Conservation (phyloP, 2,329 filamentous ascomycete genomes). For the Calonectria montana region DNA sequence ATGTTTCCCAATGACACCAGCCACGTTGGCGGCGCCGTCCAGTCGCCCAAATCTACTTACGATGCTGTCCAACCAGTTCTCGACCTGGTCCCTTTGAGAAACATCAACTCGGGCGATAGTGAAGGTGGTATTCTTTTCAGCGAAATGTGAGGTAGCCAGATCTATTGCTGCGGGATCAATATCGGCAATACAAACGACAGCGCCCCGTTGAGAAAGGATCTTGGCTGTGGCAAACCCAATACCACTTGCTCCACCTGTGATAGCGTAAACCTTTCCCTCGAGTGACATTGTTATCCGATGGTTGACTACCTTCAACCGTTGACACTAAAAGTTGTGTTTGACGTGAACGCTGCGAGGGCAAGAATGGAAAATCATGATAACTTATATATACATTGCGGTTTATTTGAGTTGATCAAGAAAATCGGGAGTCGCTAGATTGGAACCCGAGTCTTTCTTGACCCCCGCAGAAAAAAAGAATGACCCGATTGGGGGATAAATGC, state of each 20-base stretch:
- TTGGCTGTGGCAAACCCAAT: constrained; percentile 57
- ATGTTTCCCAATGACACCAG: constrained; percentile 61
- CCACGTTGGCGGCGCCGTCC: constrained; percentile 67
- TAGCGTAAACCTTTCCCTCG: constrained; percentile 51
- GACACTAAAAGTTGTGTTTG: neutral
- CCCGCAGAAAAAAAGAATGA: constrained; percentile 25
- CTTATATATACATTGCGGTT: neutral
- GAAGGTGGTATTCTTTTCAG: constrained; percentile 39
- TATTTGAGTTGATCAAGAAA: neutral
- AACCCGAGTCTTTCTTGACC: constrained; percentile 7
- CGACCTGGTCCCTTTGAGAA: constrained; percentile 58
- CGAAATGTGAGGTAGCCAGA: constrained; percentile 46
- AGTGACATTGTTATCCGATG: constrained; percentile 42
- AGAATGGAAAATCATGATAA: neutral
- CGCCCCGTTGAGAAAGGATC: constrained; percentile 50
- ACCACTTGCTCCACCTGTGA: constrained; percentile 57
- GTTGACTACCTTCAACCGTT: neutral
- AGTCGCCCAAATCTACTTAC: constrained; percentile 63
- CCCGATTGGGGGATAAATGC: constrained; percentile 29
- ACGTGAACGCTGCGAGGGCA: neutral
- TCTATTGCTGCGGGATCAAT: constrained; percentile 46
- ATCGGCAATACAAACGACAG: constrained; percentile 54
- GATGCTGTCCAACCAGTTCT: constrained; percentile 60
- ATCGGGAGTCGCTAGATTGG: constrained; percentile 15
- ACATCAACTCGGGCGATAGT: constrained; percentile 60